Evolutionary conservation across 495 filamentous ascomycete genomes (phyloP), one percentile per base, ranked within the genome.

Genomic region (Hypoxylon subgilvum): DNA sequence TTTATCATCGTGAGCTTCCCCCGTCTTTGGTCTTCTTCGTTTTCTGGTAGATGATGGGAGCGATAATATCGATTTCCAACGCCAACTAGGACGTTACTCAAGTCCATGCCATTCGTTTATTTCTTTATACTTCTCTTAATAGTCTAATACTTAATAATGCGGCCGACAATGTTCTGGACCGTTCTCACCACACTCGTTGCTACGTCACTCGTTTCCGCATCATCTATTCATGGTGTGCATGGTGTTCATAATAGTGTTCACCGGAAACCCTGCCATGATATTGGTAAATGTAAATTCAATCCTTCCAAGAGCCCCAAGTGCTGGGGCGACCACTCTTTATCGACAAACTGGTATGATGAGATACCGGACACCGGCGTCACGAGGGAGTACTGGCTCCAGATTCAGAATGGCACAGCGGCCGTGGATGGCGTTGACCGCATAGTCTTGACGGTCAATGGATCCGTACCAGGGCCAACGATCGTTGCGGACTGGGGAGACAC

Each of bases 391-490:
- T 75, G 69, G 67, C 71, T 77, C 31, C 61, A 72, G 22, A 58
- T 76, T 27, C 61, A 57, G n/a, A 73, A 81, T 32, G 57, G 65
- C 6, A 80, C 73, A 2, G 49, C 74, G 18, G 65, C 77, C 5
- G 76, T 79, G 3, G 80, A 84, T 67, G 80, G 80, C 12, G 69
- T 74, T 32, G 45, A 64, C 6, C 71, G 76, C 28, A 43, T 69
- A 13, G 68, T 73, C 13, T 55, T 80, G 8, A 55, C 70, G 3
- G 62, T 79, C 46, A 80, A 80, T 60, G 74, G 73, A 21, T 59
- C 69, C 10, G 58, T 77, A 57, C 73, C 79, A 19, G 75, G 75
- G 0, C 76, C 74, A 2, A 69, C 63, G 12, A 73, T 76, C 35
- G 47, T 61, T 19, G 73, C 67, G 1, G 61, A 72, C 50, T 77